phyloP scores from a whole-genome alignment of 345 rosid genomes.

The Eucalyptus grandis region DNA sequence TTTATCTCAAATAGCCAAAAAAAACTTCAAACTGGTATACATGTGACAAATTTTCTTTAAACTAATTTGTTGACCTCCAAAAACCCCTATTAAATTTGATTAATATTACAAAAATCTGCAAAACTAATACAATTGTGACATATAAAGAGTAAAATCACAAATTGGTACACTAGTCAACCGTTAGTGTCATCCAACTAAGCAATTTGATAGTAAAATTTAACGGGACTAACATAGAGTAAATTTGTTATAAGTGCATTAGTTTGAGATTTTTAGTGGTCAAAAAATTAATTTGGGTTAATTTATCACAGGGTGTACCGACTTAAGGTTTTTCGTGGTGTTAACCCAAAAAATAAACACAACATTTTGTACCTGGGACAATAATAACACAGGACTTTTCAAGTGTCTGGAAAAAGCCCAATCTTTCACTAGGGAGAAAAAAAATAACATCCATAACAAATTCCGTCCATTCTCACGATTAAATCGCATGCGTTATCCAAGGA shows the following conservation, averaged over 20 bases:
- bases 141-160: rapidly evolving
- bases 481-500: background rate
- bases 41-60: no score
- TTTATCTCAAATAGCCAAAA: rapidly evolving
- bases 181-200: rapidly evolving
- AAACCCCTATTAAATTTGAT: no score
- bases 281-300: no score
- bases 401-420: background rate
- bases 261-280: rapidly evolving
- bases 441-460: no score
- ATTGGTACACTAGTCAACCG: rapidly evolving
- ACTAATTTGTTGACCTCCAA: rapidly evolving
- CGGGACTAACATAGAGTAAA: rapidly evolving
- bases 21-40: rapidly evolving
- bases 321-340: rapidly evolving
- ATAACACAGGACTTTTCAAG: no score
- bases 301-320: rapidly evolving
- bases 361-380: rapidly evolving
- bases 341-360: no score
- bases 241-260: rapidly evolving
- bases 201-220: no score
- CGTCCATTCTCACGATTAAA: no score
- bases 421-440: rapidly evolving
- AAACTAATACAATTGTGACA: rapidly evolving
- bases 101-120: no score